phyloP scores from a whole-genome alignment of 306 rosid species.

The Inga leiocalycina region DNA sequence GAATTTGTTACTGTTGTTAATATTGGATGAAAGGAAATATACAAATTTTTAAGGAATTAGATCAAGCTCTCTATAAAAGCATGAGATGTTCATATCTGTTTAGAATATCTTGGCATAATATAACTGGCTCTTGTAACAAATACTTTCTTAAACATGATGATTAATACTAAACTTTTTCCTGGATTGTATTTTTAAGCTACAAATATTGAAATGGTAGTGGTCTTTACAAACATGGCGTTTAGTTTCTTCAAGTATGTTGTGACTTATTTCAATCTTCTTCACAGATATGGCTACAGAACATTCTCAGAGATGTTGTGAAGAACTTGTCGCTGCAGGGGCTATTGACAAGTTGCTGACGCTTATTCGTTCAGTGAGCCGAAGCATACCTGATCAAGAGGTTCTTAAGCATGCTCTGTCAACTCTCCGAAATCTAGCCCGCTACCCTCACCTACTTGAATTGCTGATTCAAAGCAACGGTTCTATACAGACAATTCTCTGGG shows the following conservation, averaged over 20 bases:
- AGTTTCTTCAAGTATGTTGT: neutral
- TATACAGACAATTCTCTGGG: conserved; percentile 60
- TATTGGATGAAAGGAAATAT: neutral
- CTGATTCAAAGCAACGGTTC: conserved; percentile 57
- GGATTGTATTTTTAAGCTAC: neutral
- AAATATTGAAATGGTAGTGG: neutral
- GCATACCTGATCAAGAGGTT: conserved; percentile 89
- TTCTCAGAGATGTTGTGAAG: conserved; percentile 91
- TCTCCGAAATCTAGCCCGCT: conserved; percentile 80
- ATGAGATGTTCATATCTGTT: neutral
- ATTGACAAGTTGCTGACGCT: conserved; percentile 69
- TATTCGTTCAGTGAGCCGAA: conserved; percentile 75
- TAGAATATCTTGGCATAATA: neutral
- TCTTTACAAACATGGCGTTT: neutral
- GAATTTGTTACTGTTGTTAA: conserved; percentile 1
- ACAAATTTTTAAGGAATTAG: neutral
- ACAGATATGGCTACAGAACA: conserved; percentile 84
- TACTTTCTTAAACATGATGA: neutral
- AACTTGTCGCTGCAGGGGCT: conserved; percentile 86
- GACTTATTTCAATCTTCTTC: conserved; percentile 10
- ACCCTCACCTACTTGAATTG: conserved; percentile 69
- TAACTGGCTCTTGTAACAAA: neutral
- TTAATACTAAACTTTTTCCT: neutral
- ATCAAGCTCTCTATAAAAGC: neutral
- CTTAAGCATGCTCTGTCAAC: conserved; percentile 77